These are phyloP conservation scores for Trypanosoma vivax DNA, from an alignment of 208 protist species.

Conservation along the genomic window DNA sequence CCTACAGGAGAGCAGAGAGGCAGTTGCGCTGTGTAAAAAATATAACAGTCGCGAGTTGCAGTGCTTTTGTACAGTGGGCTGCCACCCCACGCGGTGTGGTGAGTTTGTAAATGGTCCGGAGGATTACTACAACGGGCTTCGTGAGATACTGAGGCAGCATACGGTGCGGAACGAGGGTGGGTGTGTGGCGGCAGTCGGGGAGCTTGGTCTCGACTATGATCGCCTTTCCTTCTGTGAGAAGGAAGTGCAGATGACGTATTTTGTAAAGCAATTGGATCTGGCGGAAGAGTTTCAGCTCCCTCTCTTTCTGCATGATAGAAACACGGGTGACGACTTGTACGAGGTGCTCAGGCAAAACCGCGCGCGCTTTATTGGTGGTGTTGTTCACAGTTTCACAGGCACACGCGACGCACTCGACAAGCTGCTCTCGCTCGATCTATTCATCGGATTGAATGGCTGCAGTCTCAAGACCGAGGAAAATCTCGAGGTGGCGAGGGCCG, in stretches of 20 bases:
- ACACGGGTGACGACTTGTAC: conserved; percentile 83
- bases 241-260: conserved; percentile 82
- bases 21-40: conserved; percentile 50
- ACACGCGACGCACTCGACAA: conserved; percentile 59
- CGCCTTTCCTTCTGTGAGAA: conserved; percentile 87
- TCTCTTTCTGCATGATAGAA: conserved; percentile 92
- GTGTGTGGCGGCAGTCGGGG: conserved; percentile 78
- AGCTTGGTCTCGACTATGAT: conserved; percentile 93
- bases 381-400: conserved; percentile 95
- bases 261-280: conserved; percentile 75
- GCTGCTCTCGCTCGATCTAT: conserved; percentile 78
- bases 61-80: conserved; percentile 76
- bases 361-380: conserved; percentile 51
- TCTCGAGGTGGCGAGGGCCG: conserved; percentile 57
- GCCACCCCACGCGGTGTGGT: conserved; percentile 81
- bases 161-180: conserved; percentile 37
- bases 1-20: conserved; percentile 42
- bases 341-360: conserved; percentile 40
- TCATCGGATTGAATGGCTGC: conserved; percentile 93
- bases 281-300: conserved; percentile 76
- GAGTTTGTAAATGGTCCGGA: conserved; percentile 64
- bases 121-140: conserved; percentile 43
- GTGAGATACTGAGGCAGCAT: conserved; percentile 42
- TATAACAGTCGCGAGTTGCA: conserved; percentile 29
- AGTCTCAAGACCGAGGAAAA: conserved; percentile 92